phyloP scores from a whole-genome alignment of 2,329 filamentous ascomycete genomes.

The Ophiocordyceps camponoti-leonardi region DNA sequence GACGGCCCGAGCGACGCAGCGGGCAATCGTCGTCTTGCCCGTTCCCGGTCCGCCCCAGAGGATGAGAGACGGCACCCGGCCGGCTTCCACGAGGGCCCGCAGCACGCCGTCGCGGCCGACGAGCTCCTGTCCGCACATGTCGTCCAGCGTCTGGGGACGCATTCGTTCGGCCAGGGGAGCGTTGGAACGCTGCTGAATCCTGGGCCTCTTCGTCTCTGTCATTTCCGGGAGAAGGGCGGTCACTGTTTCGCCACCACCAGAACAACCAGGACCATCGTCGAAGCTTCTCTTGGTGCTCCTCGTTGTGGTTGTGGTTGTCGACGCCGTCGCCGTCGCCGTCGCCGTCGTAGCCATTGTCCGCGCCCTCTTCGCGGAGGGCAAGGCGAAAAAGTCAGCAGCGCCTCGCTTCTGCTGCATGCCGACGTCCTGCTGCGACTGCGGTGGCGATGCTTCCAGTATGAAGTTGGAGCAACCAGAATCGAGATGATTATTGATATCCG shows the following conservation, averaged over 20 bases:
- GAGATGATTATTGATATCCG: slow-evolving; percentile 76
- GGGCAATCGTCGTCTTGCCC: slow-evolving; percentile 81
- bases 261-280: slow-evolving; percentile 35
- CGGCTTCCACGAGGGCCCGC: slow-evolving; percentile 68
- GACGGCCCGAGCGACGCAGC: slow-evolving; percentile 70
- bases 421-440: slow-evolving; percentile 8
- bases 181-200: slow-evolving; percentile 43
- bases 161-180: slow-evolving; percentile 88
- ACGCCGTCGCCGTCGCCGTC: slow-evolving; percentile 13
- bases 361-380: slow-evolving; percentile 38
- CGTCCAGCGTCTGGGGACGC: slow-evolving; percentile 68
- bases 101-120: slow-evolving; percentile 75
- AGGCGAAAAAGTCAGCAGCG: slow-evolving; percentile 43
- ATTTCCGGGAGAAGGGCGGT: slow-evolving; percentile 3
- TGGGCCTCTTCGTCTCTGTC: slow-evolving; percentile 41
- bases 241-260: slow-evolving; percentile 2
- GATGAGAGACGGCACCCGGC: slow-evolving; percentile 85
- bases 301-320: too few relatives aligned
- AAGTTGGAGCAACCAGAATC: slow-evolving; percentile 64
- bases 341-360: slow-evolving; percentile 12
- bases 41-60: slow-evolving; percentile 74
- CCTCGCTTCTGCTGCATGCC: slow-evolving; percentile 29
- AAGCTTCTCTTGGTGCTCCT: slow-evolving; percentile 34
- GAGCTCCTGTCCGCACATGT: slow-evolving; percentile 81
- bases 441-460: slow-evolving; percentile 26